A percentile compares a stretch with the other conserved stretches of the same genome.
Conservation (phyloP, 164 flowering plant species). For the Tinospora cordifolia region DNA sequence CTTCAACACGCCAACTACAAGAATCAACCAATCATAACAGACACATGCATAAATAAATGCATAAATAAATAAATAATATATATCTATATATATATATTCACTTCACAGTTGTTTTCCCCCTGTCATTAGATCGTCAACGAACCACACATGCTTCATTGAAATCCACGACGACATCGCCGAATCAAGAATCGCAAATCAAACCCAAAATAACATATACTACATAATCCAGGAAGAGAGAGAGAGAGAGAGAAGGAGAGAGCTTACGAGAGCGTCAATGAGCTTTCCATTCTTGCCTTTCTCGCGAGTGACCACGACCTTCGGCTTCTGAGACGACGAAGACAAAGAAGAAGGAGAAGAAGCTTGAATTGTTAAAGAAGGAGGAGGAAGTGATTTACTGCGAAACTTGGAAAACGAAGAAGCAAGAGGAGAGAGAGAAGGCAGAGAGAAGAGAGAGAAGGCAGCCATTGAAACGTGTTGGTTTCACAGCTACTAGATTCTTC, state of each 20-base stretch:
- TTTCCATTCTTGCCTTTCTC: slow-evolving; percentile 85
- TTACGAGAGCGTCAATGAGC: slow-evolving; percentile 73
- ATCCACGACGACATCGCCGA: not conserved
- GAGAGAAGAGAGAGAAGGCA: slow-evolving; percentile 23
- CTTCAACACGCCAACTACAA: slow-evolving; percentile 7
- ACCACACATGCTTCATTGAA: not conserved
- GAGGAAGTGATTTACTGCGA: slow-evolving; percentile 5
- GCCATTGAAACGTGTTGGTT: slow-evolving; percentile 37
- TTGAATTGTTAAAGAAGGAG: slow-evolving; percentile 15
- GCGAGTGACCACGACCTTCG: slow-evolving; percentile 82
- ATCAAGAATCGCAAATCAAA: not conserved
- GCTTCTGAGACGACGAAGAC: slow-evolving; percentile 17
- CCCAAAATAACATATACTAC: not conserved
- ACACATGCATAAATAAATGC: not conserved
- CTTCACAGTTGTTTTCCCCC: not conserved
- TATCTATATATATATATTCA: not conserved
- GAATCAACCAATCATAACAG: not conserved
- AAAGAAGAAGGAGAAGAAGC: slow-evolving; percentile 22
- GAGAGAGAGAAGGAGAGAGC: not conserved
- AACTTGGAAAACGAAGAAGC: slow-evolving; percentile 9
- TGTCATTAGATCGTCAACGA: not conserved
- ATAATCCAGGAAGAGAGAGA: not conserved
- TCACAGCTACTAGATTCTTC: slow-evolving; percentile 3
- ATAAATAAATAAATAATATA: not conserved
- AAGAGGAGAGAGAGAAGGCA: slow-evolving; percentile 5